Conservation (phyloP, 352 stramenopile species). For the Phytophthora meadii region DNA sequence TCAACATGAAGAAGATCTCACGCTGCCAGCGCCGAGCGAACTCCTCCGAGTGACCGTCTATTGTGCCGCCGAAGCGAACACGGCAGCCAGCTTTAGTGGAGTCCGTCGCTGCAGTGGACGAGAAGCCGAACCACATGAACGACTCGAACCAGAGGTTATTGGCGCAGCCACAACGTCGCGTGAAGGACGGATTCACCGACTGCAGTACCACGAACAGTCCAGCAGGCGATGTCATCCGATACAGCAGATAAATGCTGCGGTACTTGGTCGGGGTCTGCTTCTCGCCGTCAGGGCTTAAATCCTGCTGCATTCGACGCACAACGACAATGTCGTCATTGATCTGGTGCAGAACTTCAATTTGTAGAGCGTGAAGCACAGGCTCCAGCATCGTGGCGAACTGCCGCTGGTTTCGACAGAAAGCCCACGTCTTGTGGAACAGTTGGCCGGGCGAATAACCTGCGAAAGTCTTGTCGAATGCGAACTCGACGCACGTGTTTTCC, state of each 20-base stretch:
- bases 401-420: slow-evolving; percentile 38
- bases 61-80: slow-evolving; percentile 39
- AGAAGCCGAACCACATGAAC: slow-evolving; percentile 22
- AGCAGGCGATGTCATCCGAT: slow-evolving; percentile 37
- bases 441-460: slow-evolving; percentile 13
- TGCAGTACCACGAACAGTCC: slow-evolving; percentile 42
- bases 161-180: slow-evolving; percentile 34
- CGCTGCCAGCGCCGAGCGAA: slow-evolving; percentile 43
- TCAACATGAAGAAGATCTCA: slow-evolving; percentile 44
- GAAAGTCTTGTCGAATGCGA: slow-evolving; percentile 41
- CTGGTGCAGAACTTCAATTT: slow-evolving; percentile 42
- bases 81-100: slow-evolving; percentile 11
- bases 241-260: slow-evolving; percentile 44
- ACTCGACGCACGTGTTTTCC: slow-evolving; percentile 31
- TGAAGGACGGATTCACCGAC: slow-evolving; percentile 43
- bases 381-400: slow-evolving; percentile 33
- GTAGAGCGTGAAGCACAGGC: slow-evolving; percentile 29
- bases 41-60: slow-evolving; percentile 37
- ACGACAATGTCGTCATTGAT: slow-evolving; percentile 48
- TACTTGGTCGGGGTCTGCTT: slow-evolving; percentile 39
- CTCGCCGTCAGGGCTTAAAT: slow-evolving; percentile 25
- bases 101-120: not conserved
- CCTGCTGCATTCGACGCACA: slow-evolving; percentile 42
- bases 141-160: slow-evolving; percentile 47
- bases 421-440: slow-evolving; percentile 42